Evolutionary conservation across 2,329 filamentous ascomycete genomes (phyloP), one percentile per base, ranked within the genome.

Genomic region (Ophiostoma perfectum): DNA sequence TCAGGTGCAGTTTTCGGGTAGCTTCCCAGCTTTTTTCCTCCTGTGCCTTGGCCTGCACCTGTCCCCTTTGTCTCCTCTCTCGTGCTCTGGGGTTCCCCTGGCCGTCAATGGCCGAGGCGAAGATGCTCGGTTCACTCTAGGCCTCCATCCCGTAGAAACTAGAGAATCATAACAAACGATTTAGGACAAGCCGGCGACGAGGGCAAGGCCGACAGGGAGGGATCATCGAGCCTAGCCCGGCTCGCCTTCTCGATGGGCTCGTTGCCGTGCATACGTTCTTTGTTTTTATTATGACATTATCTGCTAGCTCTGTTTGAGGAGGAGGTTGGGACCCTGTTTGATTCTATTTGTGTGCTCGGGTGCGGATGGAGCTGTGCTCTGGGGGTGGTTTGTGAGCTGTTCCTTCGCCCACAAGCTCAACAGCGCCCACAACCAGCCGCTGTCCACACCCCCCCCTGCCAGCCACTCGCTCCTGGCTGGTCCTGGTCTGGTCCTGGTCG

Each of bases 181-280:
- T 60, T 60, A 11, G 55, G 55, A 38, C 55, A 60, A 60, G 55
- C 27, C 55, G 55, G 55, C 18, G 27, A 36, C 55, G 38, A 39
- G 27, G 27, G 38, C 18, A 12, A 18, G 9, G 55, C 27, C 55
- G 55, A 60, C 63, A 42, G 39, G 49, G 41, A 66, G 60, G 68
- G 64, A 69, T 64, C 16, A 67, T 42, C 66, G 65, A 44, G 55
- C 38, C 41, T 39, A 38, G 5, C 38, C 45, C n/a, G 45, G 41
- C 38, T 39, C 27, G 52, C 62, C 47, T 67, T 49, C 64, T 38
- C 12, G 36, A 11, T 58, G 27, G 36, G 36, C 64, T 58, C 47
- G 70, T 70, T 71, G 68, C 68, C 44, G 65, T 67, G 70, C 70
- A 70, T 64, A 42, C 14, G 27, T 27, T 27, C 52, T 67, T 67